These are phyloP conservation scores for Seiridium unicorne DNA, from an alignment of 2,329 filamentous ascomycete genomes.

Conservation along the genomic window DNA sequence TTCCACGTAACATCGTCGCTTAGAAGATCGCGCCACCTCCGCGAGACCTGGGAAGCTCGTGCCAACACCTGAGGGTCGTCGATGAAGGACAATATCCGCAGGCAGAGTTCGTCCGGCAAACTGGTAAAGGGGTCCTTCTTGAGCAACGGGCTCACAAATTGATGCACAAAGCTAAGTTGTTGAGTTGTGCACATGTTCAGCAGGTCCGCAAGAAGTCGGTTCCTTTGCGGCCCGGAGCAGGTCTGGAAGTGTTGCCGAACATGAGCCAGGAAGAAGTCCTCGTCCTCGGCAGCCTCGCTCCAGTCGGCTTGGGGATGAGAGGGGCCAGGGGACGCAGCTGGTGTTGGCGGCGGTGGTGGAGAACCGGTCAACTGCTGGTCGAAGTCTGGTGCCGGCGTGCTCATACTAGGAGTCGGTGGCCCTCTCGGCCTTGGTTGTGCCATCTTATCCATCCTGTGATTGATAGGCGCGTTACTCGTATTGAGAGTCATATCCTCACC, in stretches of 20 bases:
- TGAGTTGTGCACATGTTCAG: slow-evolving; percentile 94
- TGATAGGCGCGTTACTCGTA: slow-evolving; percentile 40
- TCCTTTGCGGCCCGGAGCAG: slow-evolving; percentile 72
- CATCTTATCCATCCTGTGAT: slow-evolving; percentile 53
- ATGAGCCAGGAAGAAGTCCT: slow-evolving; percentile 79
- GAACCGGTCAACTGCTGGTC: slow-evolving; percentile 60
- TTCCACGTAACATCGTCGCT: slow-evolving; percentile 99
- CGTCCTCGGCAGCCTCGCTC: slow-evolving; percentile 74
- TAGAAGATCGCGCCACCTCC: slow-evolving; percentile 87
- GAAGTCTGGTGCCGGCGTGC: slow-evolving; percentile 61
- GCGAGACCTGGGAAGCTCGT: slow-evolving; percentile 92
- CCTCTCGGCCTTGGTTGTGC: slow-evolving; percentile 51
- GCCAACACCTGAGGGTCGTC: slow-evolving; percentile 94
- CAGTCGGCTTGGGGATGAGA: slow-evolving; percentile 65
- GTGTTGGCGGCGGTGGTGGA: slow-evolving; percentile 63
- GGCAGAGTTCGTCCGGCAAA: slow-evolving; percentile 87
- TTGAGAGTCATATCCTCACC: slow-evolving; percentile 57
- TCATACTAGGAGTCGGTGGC: slow-evolving; percentile 66
- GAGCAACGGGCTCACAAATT: slow-evolving; percentile 88
- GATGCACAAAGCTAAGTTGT: slow-evolving; percentile 91
- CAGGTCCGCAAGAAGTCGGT: slow-evolving; percentile 80
- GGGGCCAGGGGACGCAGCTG: slow-evolving; percentile 63
- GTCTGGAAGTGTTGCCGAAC: slow-evolving; percentile 78
- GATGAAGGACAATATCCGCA: slow-evolving; percentile 91
- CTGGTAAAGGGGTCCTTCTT: slow-evolving; percentile 96